These are phyloP conservation scores for Penicillium decumbens DNA, from an alignment of 2,329 filamentous ascomycete genomes.

Conservation along the genomic window DNA sequence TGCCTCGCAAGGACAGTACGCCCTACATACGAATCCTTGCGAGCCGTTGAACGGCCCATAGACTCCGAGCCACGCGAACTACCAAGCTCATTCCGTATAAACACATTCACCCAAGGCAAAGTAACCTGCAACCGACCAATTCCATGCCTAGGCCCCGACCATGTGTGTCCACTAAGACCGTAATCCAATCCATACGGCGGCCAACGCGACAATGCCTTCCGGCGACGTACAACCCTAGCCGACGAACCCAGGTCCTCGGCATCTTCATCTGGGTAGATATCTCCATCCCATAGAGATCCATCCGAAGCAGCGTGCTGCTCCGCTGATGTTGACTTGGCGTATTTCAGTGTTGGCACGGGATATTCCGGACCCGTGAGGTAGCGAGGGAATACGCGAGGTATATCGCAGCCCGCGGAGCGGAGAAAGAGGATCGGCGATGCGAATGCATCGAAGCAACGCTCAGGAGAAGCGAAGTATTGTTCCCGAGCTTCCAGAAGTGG, in stretches of 20 bases:
- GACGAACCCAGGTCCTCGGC: not conserved
- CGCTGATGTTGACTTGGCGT: not conserved
- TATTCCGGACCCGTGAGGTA: conserved; percentile 34
- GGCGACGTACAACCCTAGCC: conserved; percentile 22
- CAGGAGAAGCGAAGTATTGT: conserved; percentile 34
- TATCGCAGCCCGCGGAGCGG: conserved; percentile 39
- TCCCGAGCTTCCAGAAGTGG: conserved; percentile 35
- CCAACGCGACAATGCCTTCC: conserved; percentile 39
- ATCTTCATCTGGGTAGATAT: conserved; percentile 10
- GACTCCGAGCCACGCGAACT: not conserved
- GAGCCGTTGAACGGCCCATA: not conserved
- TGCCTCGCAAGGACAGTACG: conserved; percentile 35
- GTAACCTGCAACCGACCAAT: conserved; percentile 26
- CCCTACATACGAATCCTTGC: not conserved
- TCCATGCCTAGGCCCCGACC: conserved; percentile 13
- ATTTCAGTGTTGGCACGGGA: conserved; percentile 30
- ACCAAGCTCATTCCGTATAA: conserved; percentile 6
- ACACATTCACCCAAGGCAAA: conserved; percentile 33
- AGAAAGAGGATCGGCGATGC: conserved; percentile 43
- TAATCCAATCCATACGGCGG: conserved; percentile 39
- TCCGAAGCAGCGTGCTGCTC: conserved; percentile 1
- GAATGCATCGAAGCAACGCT: conserved; percentile 43
- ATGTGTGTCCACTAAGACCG: conserved; percentile 18
- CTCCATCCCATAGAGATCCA: conserved; percentile 2
- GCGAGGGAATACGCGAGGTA: conserved; percentile 31